A percentile compares a stretch with the other conserved stretches of the same genome.
Conservation (phyloP, 2,329 filamentous ascomycete species). For the Alternaria sp. region DNA sequence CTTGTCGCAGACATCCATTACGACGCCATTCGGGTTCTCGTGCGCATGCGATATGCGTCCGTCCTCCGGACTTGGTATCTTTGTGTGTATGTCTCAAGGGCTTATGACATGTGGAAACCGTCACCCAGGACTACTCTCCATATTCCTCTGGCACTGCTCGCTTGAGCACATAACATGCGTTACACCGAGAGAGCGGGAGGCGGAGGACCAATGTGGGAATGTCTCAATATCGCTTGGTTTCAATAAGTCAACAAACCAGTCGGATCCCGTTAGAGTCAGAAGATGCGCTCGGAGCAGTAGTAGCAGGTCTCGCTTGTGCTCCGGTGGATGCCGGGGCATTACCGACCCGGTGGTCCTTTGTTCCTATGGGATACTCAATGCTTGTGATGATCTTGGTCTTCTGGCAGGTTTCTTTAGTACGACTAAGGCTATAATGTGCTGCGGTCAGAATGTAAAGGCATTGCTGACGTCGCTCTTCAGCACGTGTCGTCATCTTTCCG, state of each 20-base stretch:
- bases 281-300: background rate
- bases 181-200: background rate
- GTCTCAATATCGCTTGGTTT: slow-evolving; percentile 1
- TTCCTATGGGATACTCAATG: background rate
- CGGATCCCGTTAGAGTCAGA: slow-evolving; percentile 5
- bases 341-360: background rate
- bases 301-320: background rate
- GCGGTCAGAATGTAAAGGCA: background rate
- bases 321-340: background rate
- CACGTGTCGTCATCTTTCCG: background rate
- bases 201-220: background rate
- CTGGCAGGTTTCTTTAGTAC: background rate
- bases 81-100: background rate
- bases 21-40: background rate
- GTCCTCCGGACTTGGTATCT: background rate
- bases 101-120: background rate
- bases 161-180: background rate
- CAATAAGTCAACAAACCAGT: background rate
- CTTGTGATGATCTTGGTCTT: background rate
- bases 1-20: background rate
- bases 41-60: background rate
- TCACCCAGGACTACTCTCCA: background rate
- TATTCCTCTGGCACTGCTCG: background rate
- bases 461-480: background rate
- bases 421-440: background rate